Evolutionary conservation across 2,329 filamentous ascomycete genomes (phyloP).

Genomic region (Emericellopsis cladophorae): DNA sequence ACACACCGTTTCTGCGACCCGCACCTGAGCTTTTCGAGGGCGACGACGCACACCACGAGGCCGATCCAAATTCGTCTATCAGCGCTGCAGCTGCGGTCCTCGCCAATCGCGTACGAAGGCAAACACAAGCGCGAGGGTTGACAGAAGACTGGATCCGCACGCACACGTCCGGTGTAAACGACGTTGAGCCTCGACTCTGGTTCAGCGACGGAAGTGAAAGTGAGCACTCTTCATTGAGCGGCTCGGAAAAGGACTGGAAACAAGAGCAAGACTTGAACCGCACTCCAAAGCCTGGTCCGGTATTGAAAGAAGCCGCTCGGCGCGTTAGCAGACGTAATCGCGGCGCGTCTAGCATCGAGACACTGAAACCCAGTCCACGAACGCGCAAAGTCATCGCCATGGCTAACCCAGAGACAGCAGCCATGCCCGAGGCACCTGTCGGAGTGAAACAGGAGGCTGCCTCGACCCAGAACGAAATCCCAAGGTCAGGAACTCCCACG

Average conservation of each 20-base stretch:
- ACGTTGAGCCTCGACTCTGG: constrained; percentile 67
- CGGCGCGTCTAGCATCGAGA: constrained; percentile 42
- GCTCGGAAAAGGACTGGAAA: constrained; percentile 44
- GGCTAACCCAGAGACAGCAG: constrained; percentile 16
- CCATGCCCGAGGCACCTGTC: constrained; percentile 11
- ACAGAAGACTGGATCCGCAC: constrained; percentile 81
- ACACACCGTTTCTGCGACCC: constrained; percentile 40
- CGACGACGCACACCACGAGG: constrained; percentile 4
- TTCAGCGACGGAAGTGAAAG: constrained; percentile 62
- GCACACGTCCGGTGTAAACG: constrained; percentile 54
- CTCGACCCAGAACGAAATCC: constrained; percentile 9
- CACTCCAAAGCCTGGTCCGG: constrained; percentile 30
- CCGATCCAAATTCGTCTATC: constrained; percentile 15
- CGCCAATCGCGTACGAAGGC: constrained; percentile 48
- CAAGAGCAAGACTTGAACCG: constrained; percentile 29
- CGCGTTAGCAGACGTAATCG: constrained; percentile 24
- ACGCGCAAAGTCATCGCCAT: constrained; percentile 14
- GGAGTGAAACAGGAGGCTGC: constrained; percentile 13
- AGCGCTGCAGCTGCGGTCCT: constrained; percentile 50
- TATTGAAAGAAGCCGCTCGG: constrained; percentile 11
- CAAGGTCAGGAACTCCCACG: constrained; percentile 12
- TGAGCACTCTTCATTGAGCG: constrained; percentile 63
- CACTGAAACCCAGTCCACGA: constrained; percentile 26
- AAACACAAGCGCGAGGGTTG: constrained; percentile 45
- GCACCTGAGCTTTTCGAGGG: constrained; percentile 16